phyloP scores from a whole-genome alignment of 768 basidiomycete genomes.

The Rhodotorula sphaerocarpa region DNA sequence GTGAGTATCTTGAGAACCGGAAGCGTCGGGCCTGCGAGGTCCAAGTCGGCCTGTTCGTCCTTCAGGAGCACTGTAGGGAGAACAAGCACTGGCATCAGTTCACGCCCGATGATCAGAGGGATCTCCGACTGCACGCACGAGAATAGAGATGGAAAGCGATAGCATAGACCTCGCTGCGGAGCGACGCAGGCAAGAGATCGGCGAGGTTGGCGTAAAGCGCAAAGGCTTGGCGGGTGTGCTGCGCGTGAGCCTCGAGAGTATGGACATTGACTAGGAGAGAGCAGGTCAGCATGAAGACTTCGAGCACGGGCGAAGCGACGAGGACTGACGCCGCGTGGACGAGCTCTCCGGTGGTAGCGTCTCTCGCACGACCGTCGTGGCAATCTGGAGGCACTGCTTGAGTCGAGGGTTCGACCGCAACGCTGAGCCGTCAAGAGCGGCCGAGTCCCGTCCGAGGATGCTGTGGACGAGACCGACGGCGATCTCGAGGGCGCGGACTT shows the following conservation, averaged over 20 bases:
- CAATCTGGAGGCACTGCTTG: slow-evolving; percentile 70
- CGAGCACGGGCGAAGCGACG: slow-evolving; percentile 7
- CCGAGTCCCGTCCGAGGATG: slow-evolving; percentile 22
- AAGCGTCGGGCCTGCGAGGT: slow-evolving; percentile 70
- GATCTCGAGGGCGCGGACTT: slow-evolving; percentile 64
- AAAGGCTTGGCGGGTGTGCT: slow-evolving; percentile 59
- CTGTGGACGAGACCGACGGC: slow-evolving; percentile 54
- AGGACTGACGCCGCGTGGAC: slow-evolving; percentile 36
- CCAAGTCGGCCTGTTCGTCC: slow-evolving; percentile 71
- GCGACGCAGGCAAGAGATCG: slow-evolving; percentile 51
- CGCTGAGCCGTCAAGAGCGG: not conserved
- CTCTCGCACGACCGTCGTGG: slow-evolving; percentile 68
- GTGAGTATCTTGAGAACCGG: slow-evolving; percentile 69
- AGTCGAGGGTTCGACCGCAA: slow-evolving; percentile 41
- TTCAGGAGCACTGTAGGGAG: slow-evolving; percentile 60
- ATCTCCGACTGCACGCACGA: slow-evolving; percentile 50
- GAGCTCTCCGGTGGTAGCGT: slow-evolving; percentile 49
- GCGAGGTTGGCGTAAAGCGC: slow-evolving; percentile 56
- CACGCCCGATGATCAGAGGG: too few species aligned
- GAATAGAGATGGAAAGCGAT: slow-evolving; percentile 71
- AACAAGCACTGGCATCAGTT: not conserved
- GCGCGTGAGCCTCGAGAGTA: slow-evolving; percentile 52
- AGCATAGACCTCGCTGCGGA: slow-evolving; percentile 67
- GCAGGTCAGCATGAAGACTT: too few species aligned
- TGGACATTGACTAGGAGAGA: slow-evolving; percentile 43